Evolutionary conservation across 225 moss, liverwort and hornwort species (phyloP).

Genomic region (Asterella californica): DNA sequence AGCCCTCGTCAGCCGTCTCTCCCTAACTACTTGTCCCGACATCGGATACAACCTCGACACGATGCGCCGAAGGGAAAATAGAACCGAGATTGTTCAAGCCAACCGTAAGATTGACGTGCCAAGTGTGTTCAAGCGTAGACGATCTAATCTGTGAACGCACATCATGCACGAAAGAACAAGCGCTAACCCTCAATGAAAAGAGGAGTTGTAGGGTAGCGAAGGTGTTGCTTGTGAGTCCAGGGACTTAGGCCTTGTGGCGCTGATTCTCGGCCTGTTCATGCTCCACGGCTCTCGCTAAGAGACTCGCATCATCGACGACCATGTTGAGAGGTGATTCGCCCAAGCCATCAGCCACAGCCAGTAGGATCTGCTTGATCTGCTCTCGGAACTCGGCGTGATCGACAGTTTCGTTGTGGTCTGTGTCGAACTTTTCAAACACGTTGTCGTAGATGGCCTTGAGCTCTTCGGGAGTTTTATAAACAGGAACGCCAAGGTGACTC

Average conservation of each 20-base stretch:
- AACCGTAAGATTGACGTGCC: too few relatives aligned
- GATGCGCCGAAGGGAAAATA: too few relatives aligned
- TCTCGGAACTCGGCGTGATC: conserved; percentile 63
- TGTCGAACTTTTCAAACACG: conserved; percentile 72
- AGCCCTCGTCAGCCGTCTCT: neutral
- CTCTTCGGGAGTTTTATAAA: conserved; percentile 56
- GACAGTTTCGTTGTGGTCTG: conserved; percentile 58
- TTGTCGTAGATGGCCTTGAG: conserved; percentile 63
- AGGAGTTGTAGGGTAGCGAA: neutral
- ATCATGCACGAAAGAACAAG: neutral
- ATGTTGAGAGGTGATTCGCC: conserved; percentile 61
- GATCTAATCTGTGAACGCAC: neutral
- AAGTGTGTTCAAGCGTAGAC: neutral
- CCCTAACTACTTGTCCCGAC: neutral
- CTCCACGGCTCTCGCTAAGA: conserved; percentile 51
- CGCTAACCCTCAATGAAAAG: neutral
- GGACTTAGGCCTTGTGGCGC: neutral
- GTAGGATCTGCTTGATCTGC: conserved; percentile 60
- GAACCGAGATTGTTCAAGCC: too few relatives aligned
- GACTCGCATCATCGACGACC: conserved; percentile 52
- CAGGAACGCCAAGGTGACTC: conserved; percentile 59
- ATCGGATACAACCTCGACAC: neutral
- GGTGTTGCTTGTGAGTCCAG: neutral
- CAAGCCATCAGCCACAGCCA: conserved; percentile 72
- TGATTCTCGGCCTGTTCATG: conserved; percentile 24